Conservation (phyloP, 257 asterid genomes). For the Scutellaria minor region DNA sequence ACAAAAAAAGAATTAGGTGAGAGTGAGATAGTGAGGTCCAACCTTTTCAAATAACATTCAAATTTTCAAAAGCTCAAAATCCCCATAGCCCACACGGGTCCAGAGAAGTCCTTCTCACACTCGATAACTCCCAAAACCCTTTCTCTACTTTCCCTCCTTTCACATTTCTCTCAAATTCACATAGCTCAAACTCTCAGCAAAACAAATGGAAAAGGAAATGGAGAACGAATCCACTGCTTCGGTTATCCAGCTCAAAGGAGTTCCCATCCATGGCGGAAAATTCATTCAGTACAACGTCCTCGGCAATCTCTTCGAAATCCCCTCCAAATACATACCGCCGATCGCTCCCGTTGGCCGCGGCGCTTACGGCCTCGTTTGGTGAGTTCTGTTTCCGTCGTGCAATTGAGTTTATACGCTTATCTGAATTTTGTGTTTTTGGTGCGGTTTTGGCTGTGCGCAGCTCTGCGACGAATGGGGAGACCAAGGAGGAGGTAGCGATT, state of each 20-base stretch:
- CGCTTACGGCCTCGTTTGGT: slow-evolving; percentile 95
- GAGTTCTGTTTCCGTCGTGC: not conserved
- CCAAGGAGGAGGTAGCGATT: slow-evolving; percentile 81
- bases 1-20: not conserved
- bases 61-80: slow-evolving; percentile 17
- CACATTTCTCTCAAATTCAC: slow-evolving; percentile 33
- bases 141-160: slow-evolving; percentile 33
- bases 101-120: slow-evolving; percentile 23
- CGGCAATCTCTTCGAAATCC: slow-evolving; percentile 73
- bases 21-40: not conserved
- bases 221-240: slow-evolving; percentile 48
- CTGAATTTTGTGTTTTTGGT: slow-evolving; percentile 30
- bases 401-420: not conserved
- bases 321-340: slow-evolving; percentile 76
- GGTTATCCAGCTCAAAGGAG: slow-evolving; percentile 48
- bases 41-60: not conserved
- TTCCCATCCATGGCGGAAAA: slow-evolving; percentile 65
- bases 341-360: slow-evolving; percentile 82
- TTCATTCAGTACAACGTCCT: slow-evolving; percentile 71
- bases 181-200: slow-evolving; percentile 10
- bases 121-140: slow-evolving; percentile 32
- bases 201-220: slow-evolving; percentile 41
- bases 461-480: slow-evolving; percentile 70
- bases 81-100: slow-evolving; percentile 2
- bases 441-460: slow-evolving; percentile 42